These are phyloP conservation scores for Puccinia polysora DNA, from an alignment of 1,284 basidiomycete species.

Conservation along the genomic window DNA sequence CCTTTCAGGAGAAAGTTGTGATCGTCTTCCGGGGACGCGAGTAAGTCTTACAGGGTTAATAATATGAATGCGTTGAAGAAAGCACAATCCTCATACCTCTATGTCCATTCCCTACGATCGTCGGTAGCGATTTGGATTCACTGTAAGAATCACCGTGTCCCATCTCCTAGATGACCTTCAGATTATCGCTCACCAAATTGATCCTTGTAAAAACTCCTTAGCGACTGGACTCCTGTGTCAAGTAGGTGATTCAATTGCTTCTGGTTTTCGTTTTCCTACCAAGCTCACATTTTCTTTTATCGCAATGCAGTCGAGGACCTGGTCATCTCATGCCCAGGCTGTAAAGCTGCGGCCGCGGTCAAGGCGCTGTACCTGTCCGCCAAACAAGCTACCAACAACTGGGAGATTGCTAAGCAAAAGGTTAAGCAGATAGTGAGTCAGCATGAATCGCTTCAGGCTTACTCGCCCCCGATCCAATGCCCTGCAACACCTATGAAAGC, in stretches of 20 bases:
- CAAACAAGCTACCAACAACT: conserved; percentile 45
- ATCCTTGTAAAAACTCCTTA: not conserved
- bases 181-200: not conserved
- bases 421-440: conserved; percentile 26
- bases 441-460: not conserved
- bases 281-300: conserved; percentile 23
- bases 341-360: conserved; percentile 44
- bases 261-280: not conserved
- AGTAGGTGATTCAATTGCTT: not conserved
- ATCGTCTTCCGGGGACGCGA: conserved; percentile 46
- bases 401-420: conserved; percentile 43
- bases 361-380: conserved; percentile 44
- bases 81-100: not conserved
- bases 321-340: conserved; percentile 44
- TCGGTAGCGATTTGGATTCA: not conserved
- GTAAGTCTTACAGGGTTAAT: not conserved
- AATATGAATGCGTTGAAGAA: not conserved
- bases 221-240: not conserved
- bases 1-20: conserved; percentile 41
- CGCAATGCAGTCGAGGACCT: conserved; percentile 43
- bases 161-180: not conserved
- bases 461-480: not conserved
- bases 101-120: not conserved
- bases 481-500: not conserved
- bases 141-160: not conserved